Base-by-base conservation (phyloP, 352 stramenopile genomes). In the Phytophthora hibernalis region DNA sequence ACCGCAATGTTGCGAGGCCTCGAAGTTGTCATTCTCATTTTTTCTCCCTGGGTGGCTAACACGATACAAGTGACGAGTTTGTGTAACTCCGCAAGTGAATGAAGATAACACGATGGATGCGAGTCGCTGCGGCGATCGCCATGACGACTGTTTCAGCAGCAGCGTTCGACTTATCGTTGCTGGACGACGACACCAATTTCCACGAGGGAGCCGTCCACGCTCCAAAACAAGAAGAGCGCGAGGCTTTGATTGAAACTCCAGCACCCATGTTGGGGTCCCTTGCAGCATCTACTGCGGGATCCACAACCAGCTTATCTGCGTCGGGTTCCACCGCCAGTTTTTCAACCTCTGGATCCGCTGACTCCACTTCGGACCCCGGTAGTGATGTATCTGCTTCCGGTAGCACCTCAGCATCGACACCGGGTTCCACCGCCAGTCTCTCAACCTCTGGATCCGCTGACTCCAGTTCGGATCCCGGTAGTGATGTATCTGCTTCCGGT, bases 51-150 rank as follows among this genome's bases (percentile, higher is more conserved):
- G 26, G 22, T 2, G 18, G 24, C 28, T 59, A 59, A 21, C 37
- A 10, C 45, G 28, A 54, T 20, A 31, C 38, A 26, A 59, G 37
- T 5, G 13, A 33, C 31, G 42, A 62, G 33, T 24, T 37, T 15
- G 43, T 28, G 18, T 24, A 24, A 22, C 15, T 35, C 22, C 2
- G 15, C 49, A 28, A 24, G 43, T 38, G 3, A 51, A 71, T 71
- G 63, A 71, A 66, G 35, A 20, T 66, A 6, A 57, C 40, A 12
- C 38, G 38, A 47, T 71, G 54, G 63, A 56, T 66, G 18, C 63
- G 31, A 11, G 5, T 50, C 26, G 49, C 49, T 53, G 55, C 38
- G 55, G 49, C 49, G 22, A 61, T 71, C 18, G 49, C 42, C 33
- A 57, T 61, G 55, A 24, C 55, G 6, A 65, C 47, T 11, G 33